These are phyloP conservation scores for Ophiocordyceps robertsii DNA, from an alignment of 2,329 filamentous ascomycete species.

Conservation along the genomic window DNA sequence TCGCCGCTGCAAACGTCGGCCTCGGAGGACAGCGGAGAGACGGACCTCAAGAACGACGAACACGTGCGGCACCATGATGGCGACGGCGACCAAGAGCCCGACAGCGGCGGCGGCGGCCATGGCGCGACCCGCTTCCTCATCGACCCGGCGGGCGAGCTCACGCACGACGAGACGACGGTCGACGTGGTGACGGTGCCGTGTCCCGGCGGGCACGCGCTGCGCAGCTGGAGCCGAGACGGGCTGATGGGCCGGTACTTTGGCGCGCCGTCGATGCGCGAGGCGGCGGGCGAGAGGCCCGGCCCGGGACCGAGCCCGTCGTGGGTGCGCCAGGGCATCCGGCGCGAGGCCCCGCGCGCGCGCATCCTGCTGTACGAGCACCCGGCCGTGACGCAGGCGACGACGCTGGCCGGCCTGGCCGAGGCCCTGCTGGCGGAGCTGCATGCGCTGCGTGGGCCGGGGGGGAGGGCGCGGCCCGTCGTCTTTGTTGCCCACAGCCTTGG, in stretches of 20 bases:
- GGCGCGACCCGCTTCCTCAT: slow-evolving; percentile 14
- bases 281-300: slow-evolving; percentile 10
- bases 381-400: slow-evolving; percentile 23
- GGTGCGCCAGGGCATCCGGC: slow-evolving; percentile 38
- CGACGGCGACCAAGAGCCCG: too few relatives aligned
- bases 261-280: slow-evolving; percentile 24
- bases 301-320: slow-evolving; percentile 24
- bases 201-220: slow-evolving; percentile 36
- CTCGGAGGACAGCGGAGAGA: not conserved
- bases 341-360: slow-evolving; percentile 30
- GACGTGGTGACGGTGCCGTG: slow-evolving; percentile 42
- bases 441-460: slow-evolving; percentile 18
- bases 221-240: slow-evolving; percentile 38
- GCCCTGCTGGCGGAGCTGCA: slow-evolving; percentile 31
- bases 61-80: too few relatives aligned
- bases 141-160: slow-evolving; percentile 20
- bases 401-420: slow-evolving; percentile 29
- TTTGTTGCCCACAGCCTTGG: slow-evolving; percentile 50
- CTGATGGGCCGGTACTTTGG: slow-evolving; percentile 33
- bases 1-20: not conserved
- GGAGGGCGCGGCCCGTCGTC: slow-evolving; percentile 35
- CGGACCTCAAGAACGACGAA: not conserved
- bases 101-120: too few relatives aligned
- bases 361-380: slow-evolving; percentile 40
- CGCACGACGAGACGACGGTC: slow-evolving; percentile 38